Base-by-base conservation (phyloP, 2,329 filamentous ascomycete species). In the Fusarium sp. region DNA sequence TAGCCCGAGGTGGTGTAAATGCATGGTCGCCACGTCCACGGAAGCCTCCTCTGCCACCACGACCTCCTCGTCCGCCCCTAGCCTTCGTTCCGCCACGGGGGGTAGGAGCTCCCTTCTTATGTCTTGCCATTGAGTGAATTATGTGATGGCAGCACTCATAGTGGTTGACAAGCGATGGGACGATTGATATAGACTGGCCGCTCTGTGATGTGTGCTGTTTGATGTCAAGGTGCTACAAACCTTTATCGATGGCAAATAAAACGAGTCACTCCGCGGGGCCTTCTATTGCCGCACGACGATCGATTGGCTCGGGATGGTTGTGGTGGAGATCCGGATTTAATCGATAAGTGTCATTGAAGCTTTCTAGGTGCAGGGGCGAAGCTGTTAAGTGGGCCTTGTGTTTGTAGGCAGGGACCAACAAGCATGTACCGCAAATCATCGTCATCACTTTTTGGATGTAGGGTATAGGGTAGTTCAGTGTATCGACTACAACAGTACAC, bases 101-200 rank as follows among this genome's bases (percentile, higher is more conserved):
- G 30, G 65, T 40, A 8, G 65, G 46, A 39, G 62, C 43, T 42
- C 69, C 73, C 52, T 65, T 74, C 53, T 73, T 75, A 26, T 70
- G 74, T 53, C 61, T 72, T 10, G 62, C 40, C 73, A 75, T 75
- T 34, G 2, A 20, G 21, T 42, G 28, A 11, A 19, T 53, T 60
- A 47, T 11, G 24, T 42, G 6, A 19, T 20, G 10, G n/a, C 30
- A 36, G 26, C 15, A 49, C 47, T 62, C 70, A 73, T 73, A 14
- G 23, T 67, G 56, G 17, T 48, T 17, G 20, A 3, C 14, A 42
- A 42, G 45, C 28, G 26, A 20, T 40, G 28, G n/a, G 30, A 19
- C 19, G 17, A 15, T 56, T 55, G 19, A 44, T 53, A 45, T 42
- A 34, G 24, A 43, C 44, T 23, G 40, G 26, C 26, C 20, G 26